A percentile compares a stretch with the other conserved stretches of the same genome.
Evolutionary conservation across 1,284 basidiomycete genomes (phyloP).

Genomic region (Puccinia triticina): DNA sequence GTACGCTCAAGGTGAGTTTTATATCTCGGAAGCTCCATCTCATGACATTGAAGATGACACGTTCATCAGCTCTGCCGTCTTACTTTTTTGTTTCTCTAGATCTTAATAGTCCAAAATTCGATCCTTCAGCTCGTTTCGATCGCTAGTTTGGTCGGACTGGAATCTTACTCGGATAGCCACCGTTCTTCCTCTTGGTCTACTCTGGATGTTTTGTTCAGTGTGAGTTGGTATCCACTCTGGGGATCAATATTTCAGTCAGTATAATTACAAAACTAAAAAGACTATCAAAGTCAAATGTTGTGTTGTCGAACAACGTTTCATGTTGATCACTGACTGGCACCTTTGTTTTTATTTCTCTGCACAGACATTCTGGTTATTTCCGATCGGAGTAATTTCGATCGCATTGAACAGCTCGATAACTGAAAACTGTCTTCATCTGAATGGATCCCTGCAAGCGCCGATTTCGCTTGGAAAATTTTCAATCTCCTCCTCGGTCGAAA

Average conservation of each 20-base stretch:
- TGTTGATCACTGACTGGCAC: no score
- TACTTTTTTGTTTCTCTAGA: neutral
- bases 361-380: constrained; percentile 34
- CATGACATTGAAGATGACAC: no score
- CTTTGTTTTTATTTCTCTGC: neutral
- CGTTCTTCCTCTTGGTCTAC: constrained; percentile 9
- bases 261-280: neutral
- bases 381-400: neutral
- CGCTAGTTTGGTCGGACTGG: neutral
- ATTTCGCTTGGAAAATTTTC: neutral
- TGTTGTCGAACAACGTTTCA: no score
- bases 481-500: neutral
- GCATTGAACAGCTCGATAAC: constrained; percentile 4
- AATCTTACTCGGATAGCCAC: neutral
- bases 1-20: neutral
- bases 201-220: constrained; percentile 6
- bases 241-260: neutral
- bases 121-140: constrained; percentile 11
- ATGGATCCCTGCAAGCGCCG: neutral
- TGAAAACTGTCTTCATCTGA: neutral
- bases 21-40: neutral
- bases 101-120: constrained; percentile 15
- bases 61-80: no score
- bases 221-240: neutral
- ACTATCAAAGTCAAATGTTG: no score